phyloP scores from a whole-genome alignment of 78 protist species.

The Anaeramoeba flamelloides region DNA sequence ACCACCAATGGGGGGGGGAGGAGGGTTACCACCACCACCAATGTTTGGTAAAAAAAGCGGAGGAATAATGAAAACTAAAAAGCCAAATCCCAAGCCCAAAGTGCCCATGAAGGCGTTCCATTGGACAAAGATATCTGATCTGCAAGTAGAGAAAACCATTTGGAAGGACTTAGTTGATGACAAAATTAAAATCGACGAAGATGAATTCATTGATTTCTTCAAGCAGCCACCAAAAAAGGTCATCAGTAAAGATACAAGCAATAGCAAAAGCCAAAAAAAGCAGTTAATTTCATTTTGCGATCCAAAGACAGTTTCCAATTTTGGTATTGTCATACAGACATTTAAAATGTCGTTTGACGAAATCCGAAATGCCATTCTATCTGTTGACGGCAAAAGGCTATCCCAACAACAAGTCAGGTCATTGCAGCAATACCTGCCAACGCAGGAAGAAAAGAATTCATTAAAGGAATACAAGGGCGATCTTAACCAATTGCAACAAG shows the following conservation, averaged over 20 bases:
- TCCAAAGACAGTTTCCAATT: neutral
- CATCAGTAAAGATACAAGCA: neutral
- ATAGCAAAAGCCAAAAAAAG: neutral
- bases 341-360: constrained; percentile 1
- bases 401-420: neutral
- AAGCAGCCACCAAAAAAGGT: too few relatives aligned
- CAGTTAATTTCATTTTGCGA: neutral
- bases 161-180: neutral
- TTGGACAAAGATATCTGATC: neutral
- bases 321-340: neutral
- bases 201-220: neutral
- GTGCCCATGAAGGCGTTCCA: constrained; percentile 1
- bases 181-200: neutral
- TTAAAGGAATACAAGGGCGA: neutral
- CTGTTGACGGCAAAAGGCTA: neutral
- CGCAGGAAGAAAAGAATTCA: neutral
- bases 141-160: neutral
- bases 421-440: neutral
- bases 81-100: neutral
- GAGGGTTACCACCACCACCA: constrained; percentile 11
- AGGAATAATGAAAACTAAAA: neutral
- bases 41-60: neutral
- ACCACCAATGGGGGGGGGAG: constrained; percentile 10
- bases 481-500: neutral
- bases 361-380: neutral